Conservation (phyloP, 179 eudicot species). For the Silene vulgaris region DNA sequence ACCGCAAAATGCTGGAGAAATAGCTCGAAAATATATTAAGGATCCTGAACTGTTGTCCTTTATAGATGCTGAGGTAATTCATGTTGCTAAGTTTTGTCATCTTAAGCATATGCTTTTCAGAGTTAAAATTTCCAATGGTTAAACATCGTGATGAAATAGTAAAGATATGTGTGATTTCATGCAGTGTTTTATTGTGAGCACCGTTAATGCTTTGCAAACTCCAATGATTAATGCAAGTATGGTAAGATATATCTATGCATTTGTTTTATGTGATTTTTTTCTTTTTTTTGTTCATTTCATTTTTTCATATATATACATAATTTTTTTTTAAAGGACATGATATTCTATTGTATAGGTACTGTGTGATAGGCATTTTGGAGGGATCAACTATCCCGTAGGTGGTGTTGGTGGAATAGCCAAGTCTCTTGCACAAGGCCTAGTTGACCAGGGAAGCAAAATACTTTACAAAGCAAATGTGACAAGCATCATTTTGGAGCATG, state of each 20-base stretch:
- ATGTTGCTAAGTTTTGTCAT: constrained; percentile 8
- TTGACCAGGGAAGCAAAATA: constrained; percentile 77
- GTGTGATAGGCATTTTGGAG: constrained; percentile 98
- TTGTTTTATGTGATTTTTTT: neutral
- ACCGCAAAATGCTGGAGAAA: constrained; percentile 94
- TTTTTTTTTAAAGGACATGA: neutral
- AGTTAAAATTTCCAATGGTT: no score
- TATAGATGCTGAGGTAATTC: constrained; percentile 89
- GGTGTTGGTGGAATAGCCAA: constrained; percentile 96
- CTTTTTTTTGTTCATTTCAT: constrained; percentile 21
- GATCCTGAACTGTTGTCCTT: constrained; percentile 79
- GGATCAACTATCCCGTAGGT: constrained; percentile 96
- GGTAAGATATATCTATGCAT: constrained; percentile 45
- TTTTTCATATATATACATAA: neutral
- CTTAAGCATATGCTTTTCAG: constrained; percentile 6
- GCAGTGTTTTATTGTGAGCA: constrained; percentile 98
- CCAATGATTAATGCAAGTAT: constrained; percentile 99
- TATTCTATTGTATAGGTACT: constrained; percentile 55
- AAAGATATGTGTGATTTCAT: constrained; percentile 18
- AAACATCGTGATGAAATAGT: constrained; percentile 11
- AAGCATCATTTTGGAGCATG: constrained; percentile 60
- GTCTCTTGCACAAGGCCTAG: constrained; percentile 80
- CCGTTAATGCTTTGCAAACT: constrained; percentile 87
- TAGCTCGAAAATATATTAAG: constrained; percentile 80
- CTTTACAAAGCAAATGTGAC: constrained; percentile 87